Percentiles rank a stretch among this genome's conserved stretches.
Conservation (phyloP, 129 eudicot species). For the Flaveria bidentis region DNA sequence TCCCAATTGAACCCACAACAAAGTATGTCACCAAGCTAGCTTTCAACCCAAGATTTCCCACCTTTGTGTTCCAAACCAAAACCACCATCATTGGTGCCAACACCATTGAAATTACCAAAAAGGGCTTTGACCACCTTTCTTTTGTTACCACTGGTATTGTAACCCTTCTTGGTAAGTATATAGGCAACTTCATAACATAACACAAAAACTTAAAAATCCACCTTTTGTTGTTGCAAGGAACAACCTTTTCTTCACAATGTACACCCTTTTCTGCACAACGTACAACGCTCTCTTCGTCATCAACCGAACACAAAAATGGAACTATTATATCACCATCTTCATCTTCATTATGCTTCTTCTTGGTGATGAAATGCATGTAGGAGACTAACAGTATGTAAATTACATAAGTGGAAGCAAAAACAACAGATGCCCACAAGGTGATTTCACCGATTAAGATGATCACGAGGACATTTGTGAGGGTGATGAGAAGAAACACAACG, state of each 20-base stretch:
- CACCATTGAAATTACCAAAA: slow-evolving; percentile 46
- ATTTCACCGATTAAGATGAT: slow-evolving; percentile 45
- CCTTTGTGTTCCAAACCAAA: slow-evolving; percentile 45
- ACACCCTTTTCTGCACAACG: slow-evolving; percentile 18
- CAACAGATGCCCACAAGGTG: slow-evolving; percentile 41
- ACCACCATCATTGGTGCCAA: slow-evolving; percentile 58
- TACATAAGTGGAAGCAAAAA: slow-evolving; percentile 45
- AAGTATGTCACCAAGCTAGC: slow-evolving; percentile 34
- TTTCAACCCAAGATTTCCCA: slow-evolving; percentile 20
- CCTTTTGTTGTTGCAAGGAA: not conserved
- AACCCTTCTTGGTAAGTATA: slow-evolving; percentile 64
- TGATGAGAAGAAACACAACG: slow-evolving; percentile 49
- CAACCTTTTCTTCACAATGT: slow-evolving; percentile 25
- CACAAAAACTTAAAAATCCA: not conserved
- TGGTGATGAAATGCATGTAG: slow-evolving; percentile 43
- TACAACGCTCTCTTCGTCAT: slow-evolving; percentile 50
- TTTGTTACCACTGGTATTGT: slow-evolving; percentile 65
- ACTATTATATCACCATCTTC: not conserved
- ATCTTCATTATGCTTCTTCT: slow-evolving; percentile 14
- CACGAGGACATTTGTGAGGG: slow-evolving; percentile 41
- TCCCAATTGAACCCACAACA: slow-evolving; percentile 38
- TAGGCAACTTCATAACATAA: slow-evolving; percentile 46
- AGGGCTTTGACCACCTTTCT: slow-evolving; percentile 66
- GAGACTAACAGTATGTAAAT: slow-evolving; percentile 48
- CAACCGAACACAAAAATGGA: slow-evolving; percentile 46